phyloP scores from a whole-genome alignment of 805 yeast genomes.

The Jamesozyma spencerorum region DNA sequence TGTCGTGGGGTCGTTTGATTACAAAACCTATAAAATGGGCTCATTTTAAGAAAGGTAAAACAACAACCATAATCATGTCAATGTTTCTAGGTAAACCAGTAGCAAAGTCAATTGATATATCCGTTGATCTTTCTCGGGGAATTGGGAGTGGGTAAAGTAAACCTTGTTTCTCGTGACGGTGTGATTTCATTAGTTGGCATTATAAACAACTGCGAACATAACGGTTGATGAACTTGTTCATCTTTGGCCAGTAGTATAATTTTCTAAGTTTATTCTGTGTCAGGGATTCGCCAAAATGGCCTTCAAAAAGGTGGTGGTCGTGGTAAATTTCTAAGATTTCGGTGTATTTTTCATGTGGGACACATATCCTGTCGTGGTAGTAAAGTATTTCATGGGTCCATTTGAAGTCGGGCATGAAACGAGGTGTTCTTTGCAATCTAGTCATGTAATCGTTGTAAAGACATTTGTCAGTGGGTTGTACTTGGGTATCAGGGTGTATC shows the following conservation, averaged over 20 bases:
- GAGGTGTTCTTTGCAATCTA: too few relatives aligned
- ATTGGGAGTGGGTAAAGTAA: conserved; percentile 6
- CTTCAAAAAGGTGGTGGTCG: conserved; percentile 6
- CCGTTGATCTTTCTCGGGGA: conserved; percentile 13
- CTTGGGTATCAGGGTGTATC: too few relatives aligned
- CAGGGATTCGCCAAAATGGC: conserved; percentile 8
- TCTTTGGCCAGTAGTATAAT: conserved; percentile 7
- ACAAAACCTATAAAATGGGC: conserved; percentile 7
- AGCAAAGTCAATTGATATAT: conserved; percentile 13
- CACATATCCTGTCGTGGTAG: not conserved
- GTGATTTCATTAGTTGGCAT: conserved; percentile 5
- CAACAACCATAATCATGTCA: conserved; percentile 13
- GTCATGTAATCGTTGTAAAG: too few relatives aligned
- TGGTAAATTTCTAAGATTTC: conserved; percentile 1
- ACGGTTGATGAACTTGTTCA: not conserved
- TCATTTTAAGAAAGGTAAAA: conserved; percentile 11
- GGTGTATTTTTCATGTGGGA: not conserved
- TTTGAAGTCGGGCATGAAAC: too few relatives aligned
- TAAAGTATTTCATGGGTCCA: too few relatives aligned
- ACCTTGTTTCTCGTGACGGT: conserved; percentile 6
- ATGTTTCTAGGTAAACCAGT: conserved; percentile 9
- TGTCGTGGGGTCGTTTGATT: conserved; percentile 8
- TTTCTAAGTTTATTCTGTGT: conserved; percentile 5
- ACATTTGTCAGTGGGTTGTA: too few relatives aligned
- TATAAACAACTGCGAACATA: conserved; percentile 6